Evolutionary conservation across 345 rosid species (phyloP), one percentile per base, ranked within the genome.

Genomic region (Citrus reticulata): DNA sequence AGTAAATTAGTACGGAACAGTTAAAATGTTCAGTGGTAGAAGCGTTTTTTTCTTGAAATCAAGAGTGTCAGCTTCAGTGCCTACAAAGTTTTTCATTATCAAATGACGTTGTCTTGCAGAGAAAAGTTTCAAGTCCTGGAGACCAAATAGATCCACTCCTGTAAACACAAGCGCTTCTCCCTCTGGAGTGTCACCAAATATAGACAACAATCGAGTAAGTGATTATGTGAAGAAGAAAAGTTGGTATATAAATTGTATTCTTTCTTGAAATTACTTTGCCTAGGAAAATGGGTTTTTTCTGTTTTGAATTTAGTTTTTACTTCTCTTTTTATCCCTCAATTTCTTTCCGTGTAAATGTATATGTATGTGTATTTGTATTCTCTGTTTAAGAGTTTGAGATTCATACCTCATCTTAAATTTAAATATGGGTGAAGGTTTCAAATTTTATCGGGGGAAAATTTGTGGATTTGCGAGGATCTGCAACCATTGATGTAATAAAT

Each of bases 361-460:
- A 24, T 46, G 19, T 62, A 42, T 63, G 24, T 70, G 60, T 51
- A 7, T 9, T 9, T 40, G 70, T 24, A 37, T 40, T 40, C 68
- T 10, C 35, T 57, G 16, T 70, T 34, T 20, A 42, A 34, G 34
- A 42, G 30, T 71, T 32, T 29, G 80, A 17, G 49, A 54, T 74
- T 34, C 30, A 60, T 17, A 46, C 55, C 64, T 13, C 68, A 19
- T 58, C 13, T 58, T 75, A 24, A 57, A 16, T 29, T 58, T 57
- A 32, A 63, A 55, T 68, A 71, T 80, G 80, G 84, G 68, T 74
- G 77, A 82, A 73, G 68, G 84, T 86, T 78, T 82, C 80, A 55
- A 80, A 80, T 67, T 82, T 80, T 76, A 84, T 86, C 79, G 89
- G 84, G 59, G 89, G 89, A 71, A 60, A 81, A 67, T 86, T 70